phyloP scores from a whole-genome alignment of 148 eudicot species.

The Nepenthes gracilis region DNA sequence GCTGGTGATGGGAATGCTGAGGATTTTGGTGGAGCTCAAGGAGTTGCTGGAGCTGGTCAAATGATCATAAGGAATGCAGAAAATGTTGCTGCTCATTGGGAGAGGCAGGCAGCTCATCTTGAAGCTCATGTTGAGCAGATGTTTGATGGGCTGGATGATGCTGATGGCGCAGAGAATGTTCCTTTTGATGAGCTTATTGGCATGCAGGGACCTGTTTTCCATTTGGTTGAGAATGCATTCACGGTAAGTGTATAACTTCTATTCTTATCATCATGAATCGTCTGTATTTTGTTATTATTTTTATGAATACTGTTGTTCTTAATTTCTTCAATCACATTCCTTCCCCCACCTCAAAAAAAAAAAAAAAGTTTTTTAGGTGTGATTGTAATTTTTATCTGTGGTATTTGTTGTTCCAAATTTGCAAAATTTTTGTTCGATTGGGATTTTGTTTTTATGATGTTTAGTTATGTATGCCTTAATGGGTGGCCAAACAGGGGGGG shows the following conservation, averaged over 20 bases:
- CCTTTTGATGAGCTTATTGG: slow-evolving; percentile 99
- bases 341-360: no score
- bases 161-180: slow-evolving; percentile 98
- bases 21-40: slow-evolving; percentile 76
- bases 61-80: slow-evolving; percentile 84
- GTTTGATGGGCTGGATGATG: slow-evolving; percentile 97
- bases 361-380: no score
- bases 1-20: slow-evolving; percentile 70
- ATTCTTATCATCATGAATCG: not conserved
- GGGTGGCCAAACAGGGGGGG: no score
- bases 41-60: slow-evolving; percentile 88
- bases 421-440: no score
- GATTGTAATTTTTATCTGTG: no score
- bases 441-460: no score
- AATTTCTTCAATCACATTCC: no score
- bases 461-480: no score
- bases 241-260: slow-evolving; percentile 36
- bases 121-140: slow-evolving; percentile 98
- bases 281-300: not conserved
- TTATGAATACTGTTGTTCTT: no score
- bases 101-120: slow-evolving; percentile 97
- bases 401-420: no score
- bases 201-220: slow-evolving; percentile 99
- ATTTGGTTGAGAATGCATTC: slow-evolving; percentile 93
- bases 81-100: slow-evolving; percentile 94